Base-by-base conservation (phyloP, 306 rosid species). In the Purshia tridentata region DNA sequence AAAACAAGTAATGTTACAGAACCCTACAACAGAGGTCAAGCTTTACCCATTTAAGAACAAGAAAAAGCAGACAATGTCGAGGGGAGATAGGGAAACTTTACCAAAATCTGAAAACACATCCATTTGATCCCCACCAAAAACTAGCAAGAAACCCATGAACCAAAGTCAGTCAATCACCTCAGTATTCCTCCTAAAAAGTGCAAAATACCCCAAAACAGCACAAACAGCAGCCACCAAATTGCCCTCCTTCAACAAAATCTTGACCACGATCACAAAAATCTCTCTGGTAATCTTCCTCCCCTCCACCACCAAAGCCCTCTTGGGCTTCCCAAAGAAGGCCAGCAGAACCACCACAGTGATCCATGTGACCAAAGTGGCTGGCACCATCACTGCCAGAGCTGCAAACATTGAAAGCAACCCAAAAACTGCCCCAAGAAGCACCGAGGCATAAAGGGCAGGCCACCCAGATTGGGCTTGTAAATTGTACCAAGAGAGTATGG, bases 321-420 rank as follows among this genome's bases (percentile, higher is more conserved):
- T 85, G 4, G 98, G 94, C 78, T 88, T 94, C 40, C 97, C 98
- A 72, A 85, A 94, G 86, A 94, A 94, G 73, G 97, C 92, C 72
- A 94, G 52, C 70, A 94, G 67, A 8, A 94, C 97, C 60, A 94
- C 96, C 13, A 94, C 35, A 2, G 97, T 69, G 78, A 89, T 94
- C 98, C 98, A 94, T 6, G 97, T 94, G 9, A 94, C 96, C 77
- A 94, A 0, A 4, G 92, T 80, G 4, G 94, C 92, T 4, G 98
- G 98, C 19, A 91, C 72, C 85, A 93, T 59, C 69, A 92, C 93
- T 1, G 85, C 85, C 69, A 89, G 77, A 5, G 96, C 98, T 6
- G 97, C 97, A 70, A 84, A 81, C 98, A 94, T 94, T 0, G 97
- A 91, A 5, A 94, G 83, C 11, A 84, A 0, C 77, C 98, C 96